These are phyloP conservation scores for Plantago major DNA, from an alignment of 257 asterid species.

Conservation along the genomic window DNA sequence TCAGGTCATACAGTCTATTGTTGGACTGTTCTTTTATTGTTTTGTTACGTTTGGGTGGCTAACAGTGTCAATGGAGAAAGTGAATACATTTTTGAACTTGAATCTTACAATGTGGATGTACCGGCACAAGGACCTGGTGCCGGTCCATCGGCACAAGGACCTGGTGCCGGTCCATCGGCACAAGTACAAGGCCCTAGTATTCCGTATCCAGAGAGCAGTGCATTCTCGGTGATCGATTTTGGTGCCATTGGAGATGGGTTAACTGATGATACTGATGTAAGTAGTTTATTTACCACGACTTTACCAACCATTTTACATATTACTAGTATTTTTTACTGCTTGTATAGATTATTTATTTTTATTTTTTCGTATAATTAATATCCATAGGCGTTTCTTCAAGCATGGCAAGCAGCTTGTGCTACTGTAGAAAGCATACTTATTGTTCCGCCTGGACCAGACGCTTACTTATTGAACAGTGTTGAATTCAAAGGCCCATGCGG, in stretches of 20 bases:
- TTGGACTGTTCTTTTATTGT: slow-evolving; percentile 5
- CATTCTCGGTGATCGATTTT: slow-evolving; percentile 29
- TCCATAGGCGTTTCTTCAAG: slow-evolving; percentile 35
- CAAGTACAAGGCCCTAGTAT: neutral
- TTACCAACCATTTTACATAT: too few relatives aligned
- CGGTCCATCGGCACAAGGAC: too few relatives aligned
- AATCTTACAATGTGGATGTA: neutral
- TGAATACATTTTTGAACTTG: neutral
- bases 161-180: neutral
- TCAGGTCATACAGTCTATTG: neutral
- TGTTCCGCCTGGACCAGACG: slow-evolving; percentile 32
- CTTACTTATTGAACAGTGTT: slow-evolving; percentile 27
- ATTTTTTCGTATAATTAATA: neutral
- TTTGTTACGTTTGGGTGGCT: neutral
- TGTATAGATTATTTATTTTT: too few relatives aligned
- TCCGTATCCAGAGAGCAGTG: neutral
- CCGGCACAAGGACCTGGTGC: neutral
- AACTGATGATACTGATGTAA: slow-evolving; percentile 39
- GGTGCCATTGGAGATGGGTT: slow-evolving; percentile 43
- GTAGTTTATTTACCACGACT: neutral
- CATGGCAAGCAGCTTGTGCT: slow-evolving; percentile 51
- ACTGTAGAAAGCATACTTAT: slow-evolving; percentile 25
- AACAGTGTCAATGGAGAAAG: neutral
- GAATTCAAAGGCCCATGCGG: slow-evolving; percentile 47
- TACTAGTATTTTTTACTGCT: neutral